phyloP scores from a whole-genome alignment of 1,284 basidiomycete genomes.

The Apiotrichum veenhuisii region DNA sequence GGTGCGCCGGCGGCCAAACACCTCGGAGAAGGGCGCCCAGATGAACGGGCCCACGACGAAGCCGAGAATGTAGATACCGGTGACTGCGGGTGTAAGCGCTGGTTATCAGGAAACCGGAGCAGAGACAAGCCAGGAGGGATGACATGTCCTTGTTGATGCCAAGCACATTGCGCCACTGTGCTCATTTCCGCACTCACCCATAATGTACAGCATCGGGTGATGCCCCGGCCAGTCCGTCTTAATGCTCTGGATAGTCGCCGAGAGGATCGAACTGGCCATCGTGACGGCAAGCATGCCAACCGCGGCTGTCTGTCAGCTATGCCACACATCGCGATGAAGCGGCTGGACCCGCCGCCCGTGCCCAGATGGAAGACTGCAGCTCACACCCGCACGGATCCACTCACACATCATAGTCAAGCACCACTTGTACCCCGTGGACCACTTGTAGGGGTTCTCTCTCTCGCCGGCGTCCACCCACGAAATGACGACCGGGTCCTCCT shows the following conservation, averaged over 20 bases:
- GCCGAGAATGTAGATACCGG: conserved; percentile 16
- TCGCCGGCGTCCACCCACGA: conserved; percentile 28
- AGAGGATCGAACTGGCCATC: conserved; percentile 22
- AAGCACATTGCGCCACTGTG: no score
- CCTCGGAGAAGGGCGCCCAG: conserved; percentile 36
- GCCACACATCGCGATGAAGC: no score
- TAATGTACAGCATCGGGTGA: conserved; percentile 17
- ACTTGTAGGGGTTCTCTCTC: conserved; percentile 30
- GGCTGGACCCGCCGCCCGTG: no score
- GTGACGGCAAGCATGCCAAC: conserved; percentile 19
- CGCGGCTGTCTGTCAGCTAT: conserved; percentile 10
- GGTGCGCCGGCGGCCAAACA: conserved; percentile 39
- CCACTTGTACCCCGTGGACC: conserved; percentile 31
- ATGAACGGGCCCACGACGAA: conserved; percentile 21
- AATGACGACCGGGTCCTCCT: conserved; percentile 47
- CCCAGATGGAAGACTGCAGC: no score
- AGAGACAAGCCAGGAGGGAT: no score
- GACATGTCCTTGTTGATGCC: no score
- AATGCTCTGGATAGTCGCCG: conserved; percentile 22
- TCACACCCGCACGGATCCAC: neutral
- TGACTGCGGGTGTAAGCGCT: conserved; percentile 10
- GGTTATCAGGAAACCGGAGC: neutral
- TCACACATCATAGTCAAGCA: conserved; percentile 19
- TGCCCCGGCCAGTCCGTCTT: conserved; percentile 20
- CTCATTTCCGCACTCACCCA: conserved; percentile 11